These are phyloP conservation scores for Rhodofomes roseus DNA, from an alignment of 1,284 basidiomycete species.

Conservation along the genomic window DNA sequence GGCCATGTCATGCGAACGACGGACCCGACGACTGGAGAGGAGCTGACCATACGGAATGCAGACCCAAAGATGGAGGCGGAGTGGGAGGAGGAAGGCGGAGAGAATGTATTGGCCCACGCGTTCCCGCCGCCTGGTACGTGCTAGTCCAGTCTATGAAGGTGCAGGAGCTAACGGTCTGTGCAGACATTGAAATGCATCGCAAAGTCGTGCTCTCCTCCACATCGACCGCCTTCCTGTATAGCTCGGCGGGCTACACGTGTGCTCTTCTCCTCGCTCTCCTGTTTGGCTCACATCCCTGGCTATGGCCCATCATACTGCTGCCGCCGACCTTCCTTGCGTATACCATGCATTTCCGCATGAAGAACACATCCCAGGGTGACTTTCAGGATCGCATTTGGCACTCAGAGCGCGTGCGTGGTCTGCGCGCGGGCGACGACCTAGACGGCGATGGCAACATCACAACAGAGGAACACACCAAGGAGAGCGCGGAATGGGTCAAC, in stretches of 20 bases:
- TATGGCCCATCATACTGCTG: slow-evolving; percentile 18
- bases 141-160: not conserved
- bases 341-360: slow-evolving; percentile 27
- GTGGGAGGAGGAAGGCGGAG: slow-evolving; percentile 17
- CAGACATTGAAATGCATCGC: slow-evolving; percentile 30
- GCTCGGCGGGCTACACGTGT: slow-evolving; percentile 21
- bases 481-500: slow-evolving; percentile 40
- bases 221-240: slow-evolving; percentile 21
- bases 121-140: slow-evolving; percentile 30
- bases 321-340: slow-evolving; percentile 27
- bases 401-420: slow-evolving; percentile 34
- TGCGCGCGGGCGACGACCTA: slow-evolving; percentile 28
- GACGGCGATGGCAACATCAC: slow-evolving; percentile 29
- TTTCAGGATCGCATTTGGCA: slow-evolving; percentile 35
- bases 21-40: slow-evolving; percentile 31
- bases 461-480: slow-evolving; percentile 30
- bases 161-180: not conserved
- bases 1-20: slow-evolving; percentile 26
- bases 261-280: slow-evolving; percentile 23
- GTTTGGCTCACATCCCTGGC: slow-evolving; percentile 26
- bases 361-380: slow-evolving; percentile 25
- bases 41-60: slow-evolving; percentile 28
- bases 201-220: slow-evolving; percentile 21
- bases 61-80: slow-evolving; percentile 23
- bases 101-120: slow-evolving; percentile 28